phyloP scores from a whole-genome alignment of 768 basidiomycete genomes.

The Trametes elegans region DNA sequence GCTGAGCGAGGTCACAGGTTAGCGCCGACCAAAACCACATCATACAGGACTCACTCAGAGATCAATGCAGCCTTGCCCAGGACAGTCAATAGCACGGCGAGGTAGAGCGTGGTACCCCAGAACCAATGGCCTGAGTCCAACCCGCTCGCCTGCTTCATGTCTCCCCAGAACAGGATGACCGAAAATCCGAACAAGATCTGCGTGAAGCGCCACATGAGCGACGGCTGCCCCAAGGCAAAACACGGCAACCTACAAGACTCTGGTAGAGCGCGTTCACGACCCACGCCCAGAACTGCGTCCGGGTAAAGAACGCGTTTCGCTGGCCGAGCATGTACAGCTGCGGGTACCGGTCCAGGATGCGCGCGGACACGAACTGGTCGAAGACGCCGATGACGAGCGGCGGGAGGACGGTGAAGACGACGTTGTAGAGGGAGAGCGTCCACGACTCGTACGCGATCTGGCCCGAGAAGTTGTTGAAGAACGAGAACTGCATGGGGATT shows the following conservation, averaged over 20 bases:
- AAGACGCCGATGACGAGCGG: constrained; percentile 97
- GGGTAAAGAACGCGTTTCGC: constrained; percentile 90
- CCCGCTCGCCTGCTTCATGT: constrained; percentile 77
- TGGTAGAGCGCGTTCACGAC: constrained; percentile 87
- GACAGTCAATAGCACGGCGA: constrained; percentile 90
- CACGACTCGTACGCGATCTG: constrained; percentile 99
- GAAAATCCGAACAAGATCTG: constrained; percentile 89
- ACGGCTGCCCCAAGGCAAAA: not conserved
- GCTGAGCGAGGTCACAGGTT: constrained; percentile 38
- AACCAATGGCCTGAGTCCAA: constrained; percentile 95
- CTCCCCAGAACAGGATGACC: constrained; percentile 89
- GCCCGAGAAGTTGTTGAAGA: constrained; percentile 99
- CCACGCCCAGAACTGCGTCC: constrained; percentile 92
- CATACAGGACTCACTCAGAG: constrained; percentile 78
- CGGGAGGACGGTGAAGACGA: constrained; percentile 92
- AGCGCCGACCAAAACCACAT: not conserved
- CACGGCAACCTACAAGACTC: constrained; percentile 58
- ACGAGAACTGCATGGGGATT: constrained; percentile 69
- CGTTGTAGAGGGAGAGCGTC: constrained; percentile 97
- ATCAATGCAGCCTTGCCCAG: constrained; percentile 96
- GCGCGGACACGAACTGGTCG: constrained; percentile 97
- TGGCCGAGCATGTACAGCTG: constrained; percentile 95
- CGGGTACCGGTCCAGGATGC: constrained; percentile 95
- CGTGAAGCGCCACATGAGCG: not conserved
- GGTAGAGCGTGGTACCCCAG: constrained; percentile 97